These are phyloP conservation scores for Fistulinella prunicolor DNA, from an alignment of 768 basidiomycete species.

Conservation along the genomic window DNA sequence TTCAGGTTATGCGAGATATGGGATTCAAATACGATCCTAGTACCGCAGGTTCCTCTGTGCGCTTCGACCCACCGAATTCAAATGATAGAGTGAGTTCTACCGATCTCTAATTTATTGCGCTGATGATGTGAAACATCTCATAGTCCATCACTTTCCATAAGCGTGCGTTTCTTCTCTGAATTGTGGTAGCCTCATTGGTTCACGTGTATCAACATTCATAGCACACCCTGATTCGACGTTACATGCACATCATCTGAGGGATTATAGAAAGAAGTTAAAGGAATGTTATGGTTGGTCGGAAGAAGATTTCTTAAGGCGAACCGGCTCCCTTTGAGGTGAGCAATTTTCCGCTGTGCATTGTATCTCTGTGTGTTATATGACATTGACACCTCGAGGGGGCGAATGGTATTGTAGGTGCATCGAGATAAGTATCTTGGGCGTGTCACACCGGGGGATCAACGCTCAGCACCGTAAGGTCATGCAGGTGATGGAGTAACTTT, in stretches of 20 bases:
- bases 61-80: constrained; percentile 70
- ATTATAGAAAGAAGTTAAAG: constrained; percentile 58
- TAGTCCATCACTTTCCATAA: constrained; percentile 77
- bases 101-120: background rate
- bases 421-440: too few species aligned
- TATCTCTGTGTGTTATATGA: too few species aligned
- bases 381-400: too few species aligned
- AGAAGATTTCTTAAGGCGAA: constrained; percentile 37
- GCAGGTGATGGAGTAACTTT: too few species aligned
- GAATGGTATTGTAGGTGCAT: too few species aligned
- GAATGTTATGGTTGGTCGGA: constrained; percentile 64
- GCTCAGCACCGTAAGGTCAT: too few species aligned
- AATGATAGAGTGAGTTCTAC: constrained; percentile 40
- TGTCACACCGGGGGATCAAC: too few species aligned
- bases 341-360: too few species aligned
- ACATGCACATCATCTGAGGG: constrained; percentile 45
- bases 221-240: constrained; percentile 76
- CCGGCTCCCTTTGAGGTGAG: constrained; percentile 6
- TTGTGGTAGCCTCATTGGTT: background rate
- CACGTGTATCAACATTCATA: constrained; percentile 25
- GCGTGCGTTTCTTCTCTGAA: constrained; percentile 40
- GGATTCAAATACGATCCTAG: constrained; percentile 72
- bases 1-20: constrained; percentile 73
- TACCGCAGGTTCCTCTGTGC: constrained; percentile 79
- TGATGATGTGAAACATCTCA: background rate